Conservation (phyloP, 73 alveolate species). For the Tetrahymena borealis region DNA sequence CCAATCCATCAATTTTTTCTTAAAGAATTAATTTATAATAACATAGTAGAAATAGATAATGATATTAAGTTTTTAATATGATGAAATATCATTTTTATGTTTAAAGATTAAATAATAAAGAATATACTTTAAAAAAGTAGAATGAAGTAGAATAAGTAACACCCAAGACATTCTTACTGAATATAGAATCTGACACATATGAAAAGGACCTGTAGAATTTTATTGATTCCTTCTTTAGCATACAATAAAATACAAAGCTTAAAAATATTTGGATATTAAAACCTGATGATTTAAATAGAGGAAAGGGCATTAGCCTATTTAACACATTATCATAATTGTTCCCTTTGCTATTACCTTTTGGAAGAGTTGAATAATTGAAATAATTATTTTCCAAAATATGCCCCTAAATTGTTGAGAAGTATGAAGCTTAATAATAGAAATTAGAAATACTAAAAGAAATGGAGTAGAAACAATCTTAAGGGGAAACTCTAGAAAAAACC, state of each 20-base stretch:
- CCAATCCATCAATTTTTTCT: no score
- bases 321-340: constrained; percentile 48
- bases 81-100: no score
- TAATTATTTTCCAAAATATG: constrained; percentile 8
- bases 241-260: neutral
- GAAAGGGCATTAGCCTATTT: constrained; percentile 88
- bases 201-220: neutral
- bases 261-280: constrained; percentile 78
- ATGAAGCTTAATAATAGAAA: constrained; percentile 13
- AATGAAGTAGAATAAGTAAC: neutral
- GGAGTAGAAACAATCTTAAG: neutral
- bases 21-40: no score
- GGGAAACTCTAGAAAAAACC: neutral
- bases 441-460: neutral
- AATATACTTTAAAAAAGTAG: neutral
- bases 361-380: neutral
- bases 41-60: no score
- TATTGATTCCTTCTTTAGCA: neutral
- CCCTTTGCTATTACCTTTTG: neutral
- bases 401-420: constrained; percentile 12
- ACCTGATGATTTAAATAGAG: constrained; percentile 88
- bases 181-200: neutral
- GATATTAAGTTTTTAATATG: no score
- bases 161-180: neutral
- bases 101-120: neutral